These are phyloP conservation scores for Peronospora farinosa DNA, from an alignment of 352 stramenopile species.

Conservation along the genomic window DNA sequence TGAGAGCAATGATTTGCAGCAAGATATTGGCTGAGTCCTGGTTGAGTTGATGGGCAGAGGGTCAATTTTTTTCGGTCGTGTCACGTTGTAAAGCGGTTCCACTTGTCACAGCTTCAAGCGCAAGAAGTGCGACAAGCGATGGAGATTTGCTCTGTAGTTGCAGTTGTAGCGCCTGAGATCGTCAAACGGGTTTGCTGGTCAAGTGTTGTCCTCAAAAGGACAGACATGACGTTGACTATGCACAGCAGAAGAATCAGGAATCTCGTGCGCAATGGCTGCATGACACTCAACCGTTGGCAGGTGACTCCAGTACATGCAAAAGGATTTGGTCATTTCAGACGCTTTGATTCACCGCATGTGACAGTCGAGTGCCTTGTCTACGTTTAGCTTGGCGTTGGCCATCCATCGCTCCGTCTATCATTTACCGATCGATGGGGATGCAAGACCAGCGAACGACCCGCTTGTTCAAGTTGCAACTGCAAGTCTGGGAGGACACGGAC, in stretches of 20 bases:
- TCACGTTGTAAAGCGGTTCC: slow-evolving; percentile 10
- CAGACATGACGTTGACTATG: neutral
- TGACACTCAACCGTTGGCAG: slow-evolving; percentile 10
- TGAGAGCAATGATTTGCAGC: slow-evolving; percentile 14
- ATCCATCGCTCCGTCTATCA: slow-evolving; percentile 14
- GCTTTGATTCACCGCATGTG: slow-evolving; percentile 18
- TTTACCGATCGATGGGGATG: slow-evolving; percentile 20
- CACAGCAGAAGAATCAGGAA: neutral
- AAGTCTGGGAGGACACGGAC: too few species aligned
- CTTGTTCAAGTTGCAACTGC: slow-evolving; percentile 30
- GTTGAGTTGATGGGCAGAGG: slow-evolving; percentile 10
- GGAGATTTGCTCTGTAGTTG: slow-evolving; percentile 9
- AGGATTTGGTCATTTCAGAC: slow-evolving; percentile 9
- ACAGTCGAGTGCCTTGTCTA: slow-evolving; percentile 27
- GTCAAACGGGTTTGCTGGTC: slow-evolving; percentile 7
- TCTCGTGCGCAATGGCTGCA: slow-evolving; percentile 5
- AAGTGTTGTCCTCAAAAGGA: neutral
- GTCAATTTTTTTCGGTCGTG: neutral
- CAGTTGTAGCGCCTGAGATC: slow-evolving; percentile 5
- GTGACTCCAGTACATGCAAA: slow-evolving; percentile 2
- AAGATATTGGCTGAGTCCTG: slow-evolving; percentile 2
- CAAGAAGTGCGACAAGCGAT: slow-evolving; percentile 18
- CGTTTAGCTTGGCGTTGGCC: slow-evolving; percentile 12
- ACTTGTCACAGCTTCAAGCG: slow-evolving; percentile 21
- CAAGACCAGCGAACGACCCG: slow-evolving; percentile 15